Conservation (phyloP, 2,329 filamentous ascomycete species). For the Hymenoscyphus albidus region DNA sequence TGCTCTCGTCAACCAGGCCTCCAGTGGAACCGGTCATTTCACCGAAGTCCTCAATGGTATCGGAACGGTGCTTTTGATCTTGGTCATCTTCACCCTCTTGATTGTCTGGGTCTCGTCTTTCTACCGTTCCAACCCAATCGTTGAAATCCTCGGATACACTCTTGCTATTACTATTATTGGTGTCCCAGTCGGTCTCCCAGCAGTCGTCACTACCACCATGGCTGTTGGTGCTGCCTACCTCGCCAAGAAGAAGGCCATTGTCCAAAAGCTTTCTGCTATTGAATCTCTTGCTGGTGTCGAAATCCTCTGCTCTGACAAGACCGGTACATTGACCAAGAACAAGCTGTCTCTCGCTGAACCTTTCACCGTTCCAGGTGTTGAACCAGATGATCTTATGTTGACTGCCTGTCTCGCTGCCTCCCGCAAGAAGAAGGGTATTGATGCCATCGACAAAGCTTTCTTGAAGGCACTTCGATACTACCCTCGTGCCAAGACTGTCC, state of each 20-base stretch:
- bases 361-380: constrained; percentile 76
- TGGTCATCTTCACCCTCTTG: constrained; percentile 77
- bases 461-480: constrained; percentile 80
- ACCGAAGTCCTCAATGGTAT: constrained; percentile 88
- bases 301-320: constrained; percentile 94
- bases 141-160: constrained; percentile 77
- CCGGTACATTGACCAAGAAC: constrained; percentile 90
- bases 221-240: constrained; percentile 88
- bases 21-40: constrained; percentile 76
- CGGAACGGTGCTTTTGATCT: constrained; percentile 71
- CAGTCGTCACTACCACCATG: constrained; percentile 93
- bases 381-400: constrained; percentile 84
- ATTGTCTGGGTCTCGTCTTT: constrained; percentile 84
- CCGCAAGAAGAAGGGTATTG: constrained; percentile 93
- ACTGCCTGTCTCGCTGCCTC: constrained; percentile 86
- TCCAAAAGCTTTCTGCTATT: constrained; percentile 88
- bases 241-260: constrained; percentile 88
- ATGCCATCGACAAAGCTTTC: constrained; percentile 93
- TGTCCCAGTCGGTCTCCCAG: constrained; percentile 88
- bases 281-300: constrained; percentile 90
- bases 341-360: constrained; percentile 85
- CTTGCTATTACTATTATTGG: constrained; percentile 87
- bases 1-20: constrained; percentile 75
- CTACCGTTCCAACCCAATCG: constrained; percentile 80
- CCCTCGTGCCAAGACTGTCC: constrained; percentile 73